Evolutionary conservation across 139 green algal species (phyloP).

Genomic region (Chlorella ohadii): DNA sequence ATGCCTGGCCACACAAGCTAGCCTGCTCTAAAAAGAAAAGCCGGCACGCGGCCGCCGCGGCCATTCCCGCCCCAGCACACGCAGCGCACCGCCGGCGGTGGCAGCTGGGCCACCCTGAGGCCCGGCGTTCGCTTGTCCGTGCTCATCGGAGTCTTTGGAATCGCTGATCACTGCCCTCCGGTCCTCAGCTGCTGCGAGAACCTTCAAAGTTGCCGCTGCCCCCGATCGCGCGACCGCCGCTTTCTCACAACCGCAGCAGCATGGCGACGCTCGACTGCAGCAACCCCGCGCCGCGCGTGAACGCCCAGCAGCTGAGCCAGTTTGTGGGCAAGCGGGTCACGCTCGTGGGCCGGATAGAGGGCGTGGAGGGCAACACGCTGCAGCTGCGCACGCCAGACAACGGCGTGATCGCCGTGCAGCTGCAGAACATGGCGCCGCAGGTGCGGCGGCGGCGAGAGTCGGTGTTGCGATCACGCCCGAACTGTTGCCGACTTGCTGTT

Average conservation of each 20-base stretch:
- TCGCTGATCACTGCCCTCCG: too few relatives aligned
- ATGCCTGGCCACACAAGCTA: too few relatives aligned
- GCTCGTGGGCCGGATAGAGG: constrained; percentile 58
- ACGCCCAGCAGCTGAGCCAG: constrained; percentile 50
- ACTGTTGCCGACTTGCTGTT: too few relatives aligned
- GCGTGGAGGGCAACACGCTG: constrained; percentile 38
- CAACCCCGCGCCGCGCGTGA: constrained; percentile 55
- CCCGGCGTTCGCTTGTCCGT: too few relatives aligned
- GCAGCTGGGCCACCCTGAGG: too few relatives aligned
- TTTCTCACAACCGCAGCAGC: constrained; percentile 5
- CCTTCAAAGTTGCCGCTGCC: not conserved
- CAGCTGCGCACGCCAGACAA: constrained; percentile 54
- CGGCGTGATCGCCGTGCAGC: constrained; percentile 49
- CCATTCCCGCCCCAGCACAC: too few relatives aligned
- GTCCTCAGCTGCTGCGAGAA: too few relatives aligned
- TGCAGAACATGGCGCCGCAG: constrained; percentile 28
- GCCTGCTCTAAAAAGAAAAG: too few relatives aligned
- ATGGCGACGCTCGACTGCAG: constrained; percentile 33
- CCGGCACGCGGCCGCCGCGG: too few relatives aligned
- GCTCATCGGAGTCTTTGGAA: too few relatives aligned
- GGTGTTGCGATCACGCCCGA: not conserved
- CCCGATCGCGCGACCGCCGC: too few relatives aligned
- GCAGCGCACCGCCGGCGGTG: too few relatives aligned
- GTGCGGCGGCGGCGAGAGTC: constrained; percentile 11
- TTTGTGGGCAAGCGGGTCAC: constrained; percentile 61